These are phyloP conservation scores for Lichtheimia hyalospora DNA, from an alignment of 371 early-diverging fungal species.

Conservation along the genomic window DNA sequence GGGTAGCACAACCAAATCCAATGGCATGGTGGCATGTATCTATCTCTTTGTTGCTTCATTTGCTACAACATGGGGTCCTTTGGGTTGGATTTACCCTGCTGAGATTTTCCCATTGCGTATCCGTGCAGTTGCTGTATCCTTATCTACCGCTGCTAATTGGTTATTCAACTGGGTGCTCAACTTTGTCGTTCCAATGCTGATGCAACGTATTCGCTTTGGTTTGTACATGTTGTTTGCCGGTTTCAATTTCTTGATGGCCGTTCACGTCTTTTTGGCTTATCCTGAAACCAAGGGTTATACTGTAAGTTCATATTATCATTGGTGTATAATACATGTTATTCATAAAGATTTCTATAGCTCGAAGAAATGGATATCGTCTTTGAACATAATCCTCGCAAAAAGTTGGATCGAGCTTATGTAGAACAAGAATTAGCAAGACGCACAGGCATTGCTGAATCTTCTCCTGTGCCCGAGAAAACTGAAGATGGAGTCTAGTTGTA, in stretches of 20 bases:
- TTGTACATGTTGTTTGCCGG: conserved; percentile 67
- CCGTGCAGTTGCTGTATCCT: conserved; percentile 75
- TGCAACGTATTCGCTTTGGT: conserved; percentile 60
- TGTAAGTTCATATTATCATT: conserved; percentile 15
- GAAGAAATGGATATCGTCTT: conserved; percentile 46
- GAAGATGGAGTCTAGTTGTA: conserved; percentile 7
- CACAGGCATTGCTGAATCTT: background rate
- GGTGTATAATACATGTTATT: conserved; percentile 1
- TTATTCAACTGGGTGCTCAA: conserved; percentile 69
- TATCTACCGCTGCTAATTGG: conserved; percentile 90
- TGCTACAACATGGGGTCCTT: conserved; percentile 86
- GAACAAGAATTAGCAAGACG: conserved; percentile 21
- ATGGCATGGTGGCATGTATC: conserved; percentile 57
- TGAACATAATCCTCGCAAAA: conserved; percentile 36
- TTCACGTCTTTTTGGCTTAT: conserved; percentile 62
- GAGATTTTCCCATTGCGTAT: conserved; percentile 79
- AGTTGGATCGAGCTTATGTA: conserved; percentile 25
- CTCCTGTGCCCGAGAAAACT: conserved; percentile 3
- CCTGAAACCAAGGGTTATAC: conserved; percentile 64
- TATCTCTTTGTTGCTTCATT: conserved; percentile 73
- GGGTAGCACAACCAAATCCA: conserved; percentile 11
- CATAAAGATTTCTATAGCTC: conserved; percentile 26
- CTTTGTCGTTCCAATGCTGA: conserved; percentile 58
- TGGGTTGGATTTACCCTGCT: conserved; percentile 89
- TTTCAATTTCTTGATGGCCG: conserved; percentile 59